Percentiles rank a stretch among this genome's conserved stretches.
Evolutionary conservation across 148 eudicot genomes (phyloP).

Genomic region (Arbutus unedo): DNA sequence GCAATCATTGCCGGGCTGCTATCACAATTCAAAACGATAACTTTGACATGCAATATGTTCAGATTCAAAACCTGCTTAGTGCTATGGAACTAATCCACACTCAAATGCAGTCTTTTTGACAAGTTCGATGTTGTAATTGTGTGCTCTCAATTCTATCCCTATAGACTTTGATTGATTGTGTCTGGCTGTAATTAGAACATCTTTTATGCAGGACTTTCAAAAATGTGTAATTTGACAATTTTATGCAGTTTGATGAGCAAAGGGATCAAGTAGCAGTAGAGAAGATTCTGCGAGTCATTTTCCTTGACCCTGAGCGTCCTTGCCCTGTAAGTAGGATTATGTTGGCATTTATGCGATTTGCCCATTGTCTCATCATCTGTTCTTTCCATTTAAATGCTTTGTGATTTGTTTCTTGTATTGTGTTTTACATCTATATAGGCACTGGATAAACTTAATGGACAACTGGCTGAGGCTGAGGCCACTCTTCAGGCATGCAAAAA

Average conservation of each 20-base stretch:
- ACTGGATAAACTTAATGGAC: conserved; percentile 43
- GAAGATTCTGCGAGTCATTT: conserved; percentile 46
- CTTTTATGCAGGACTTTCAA: background rate
- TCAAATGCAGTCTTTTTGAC: background rate
- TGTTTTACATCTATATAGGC: conserved; percentile 19
- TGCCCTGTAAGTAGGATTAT: conserved; percentile 24
- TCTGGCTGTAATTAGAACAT: background rate
- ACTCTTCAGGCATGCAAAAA: conserved; percentile 36
- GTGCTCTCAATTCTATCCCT: background rate
- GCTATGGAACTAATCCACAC: background rate
- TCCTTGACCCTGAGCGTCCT: conserved; percentile 41
- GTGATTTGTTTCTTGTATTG: background rate
- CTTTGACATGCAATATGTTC: background rate
- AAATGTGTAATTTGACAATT: background rate
- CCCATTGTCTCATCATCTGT: background rate
- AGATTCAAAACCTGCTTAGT: background rate
- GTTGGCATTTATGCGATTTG: background rate
- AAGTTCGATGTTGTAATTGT: background rate
- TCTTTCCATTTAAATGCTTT: background rate
- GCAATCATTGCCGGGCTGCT: background rate
- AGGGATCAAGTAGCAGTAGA: conserved; percentile 51
- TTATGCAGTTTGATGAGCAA: conserved; percentile 52
- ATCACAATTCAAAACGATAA: background rate
- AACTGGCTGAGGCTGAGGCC: conserved; percentile 58
- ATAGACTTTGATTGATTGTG: background rate